Percentiles rank a stretch among this genome's conserved stretches.
Conservation (phyloP, 164 flowering plant species). For the Vitis rotundifolia region DNA sequence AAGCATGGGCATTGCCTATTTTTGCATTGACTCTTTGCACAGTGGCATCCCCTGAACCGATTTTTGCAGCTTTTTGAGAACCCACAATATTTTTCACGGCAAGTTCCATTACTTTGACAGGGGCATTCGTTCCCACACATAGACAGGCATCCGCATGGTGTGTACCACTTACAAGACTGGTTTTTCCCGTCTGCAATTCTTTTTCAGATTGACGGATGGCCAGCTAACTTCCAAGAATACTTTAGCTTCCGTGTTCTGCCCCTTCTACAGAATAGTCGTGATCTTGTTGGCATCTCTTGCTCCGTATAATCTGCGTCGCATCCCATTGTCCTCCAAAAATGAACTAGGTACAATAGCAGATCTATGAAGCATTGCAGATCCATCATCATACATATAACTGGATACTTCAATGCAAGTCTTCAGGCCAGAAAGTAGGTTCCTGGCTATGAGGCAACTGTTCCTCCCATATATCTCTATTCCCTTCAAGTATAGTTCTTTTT, state of each 20-base stretch:
- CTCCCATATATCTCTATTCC: too few species aligned
- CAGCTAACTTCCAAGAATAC: conserved; percentile 90
- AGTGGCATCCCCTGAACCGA: conserved; percentile 92
- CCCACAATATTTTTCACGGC: conserved; percentile 41
- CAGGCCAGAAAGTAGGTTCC: too few species aligned
- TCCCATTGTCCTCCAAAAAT: conserved; percentile 51
- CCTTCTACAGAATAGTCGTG: conserved; percentile 70
- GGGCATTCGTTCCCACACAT: conserved; percentile 93
- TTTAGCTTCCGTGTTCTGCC: conserved; percentile 82
- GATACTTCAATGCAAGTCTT: conserved; percentile 93
- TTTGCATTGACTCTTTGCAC: conserved; percentile 98
- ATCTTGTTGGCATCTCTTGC: conserved; percentile 60
- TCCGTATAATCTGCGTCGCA: conserved; percentile 43
- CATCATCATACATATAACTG: conserved; percentile 66
- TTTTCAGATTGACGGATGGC: conserved; percentile 85
- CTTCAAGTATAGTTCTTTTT: too few species aligned
- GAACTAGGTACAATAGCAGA: conserved; percentile 39
- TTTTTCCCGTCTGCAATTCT: conserved; percentile 86
- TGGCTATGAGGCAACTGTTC: too few species aligned
- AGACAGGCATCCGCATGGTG: conserved; percentile 83
- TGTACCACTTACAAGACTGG: conserved; percentile 71
- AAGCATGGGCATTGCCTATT: conserved; percentile 98
- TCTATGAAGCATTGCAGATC: conserved; percentile 34
- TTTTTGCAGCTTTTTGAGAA: conserved; percentile 97
- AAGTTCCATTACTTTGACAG: conserved; percentile 62